Evolutionary conservation across 2,329 filamentous ascomycete species (phyloP), one percentile per base, ranked within the genome.

Genomic region (Proliferodiscus dingleyae): DNA sequence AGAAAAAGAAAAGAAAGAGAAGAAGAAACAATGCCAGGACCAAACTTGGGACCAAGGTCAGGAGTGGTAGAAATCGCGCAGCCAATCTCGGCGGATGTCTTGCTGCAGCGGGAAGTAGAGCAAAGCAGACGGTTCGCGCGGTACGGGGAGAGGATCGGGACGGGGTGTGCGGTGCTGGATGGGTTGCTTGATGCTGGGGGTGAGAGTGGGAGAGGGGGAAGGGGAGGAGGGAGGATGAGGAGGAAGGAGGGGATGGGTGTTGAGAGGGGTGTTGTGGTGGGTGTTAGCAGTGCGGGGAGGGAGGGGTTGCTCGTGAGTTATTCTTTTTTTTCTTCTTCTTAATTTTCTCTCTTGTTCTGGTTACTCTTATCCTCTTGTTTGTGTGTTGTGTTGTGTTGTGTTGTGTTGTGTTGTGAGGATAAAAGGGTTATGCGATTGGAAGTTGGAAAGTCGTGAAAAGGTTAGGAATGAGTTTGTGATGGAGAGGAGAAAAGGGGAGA

Each of bases 221-320:
- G 18, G 41, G 54, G 5, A 40, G 43, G 41, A 39, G 41, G 49
- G 8, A n/a, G n/a, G n/a, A n/a, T n/a, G n/a, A n/a, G n/a, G n/a
- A n/a, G n/a, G n/a, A n/a, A n/a, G n/a, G n/a, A n/a, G n/a, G n/a
- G n/a, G n/a, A n/a, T n/a, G n/a, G n/a, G n/a, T n/a, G 38, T 57
- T 16, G 51, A 54, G 28, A 53, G 55, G n/a, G 57, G 57, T 1
- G 16, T 56, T 33, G 53, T 64, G 10, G 37, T 62, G 13, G 61
- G 61, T 3, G 41, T 62, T 16, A n/a, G n/a, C n/a, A 59, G 56
- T 54, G 57, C 49, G 10, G 59, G 56, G 18, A 42, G 16, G 16
- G 55, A 56, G 32, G 57, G 57, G 23, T 50, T 53, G 39, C 45
- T 63, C 47, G 61, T 64, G 39, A 55, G 60, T 57, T 39, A 19